phyloP scores from a whole-genome alignment of 2,329 filamentous ascomycete species.

The Talaromyces sp. region DNA sequence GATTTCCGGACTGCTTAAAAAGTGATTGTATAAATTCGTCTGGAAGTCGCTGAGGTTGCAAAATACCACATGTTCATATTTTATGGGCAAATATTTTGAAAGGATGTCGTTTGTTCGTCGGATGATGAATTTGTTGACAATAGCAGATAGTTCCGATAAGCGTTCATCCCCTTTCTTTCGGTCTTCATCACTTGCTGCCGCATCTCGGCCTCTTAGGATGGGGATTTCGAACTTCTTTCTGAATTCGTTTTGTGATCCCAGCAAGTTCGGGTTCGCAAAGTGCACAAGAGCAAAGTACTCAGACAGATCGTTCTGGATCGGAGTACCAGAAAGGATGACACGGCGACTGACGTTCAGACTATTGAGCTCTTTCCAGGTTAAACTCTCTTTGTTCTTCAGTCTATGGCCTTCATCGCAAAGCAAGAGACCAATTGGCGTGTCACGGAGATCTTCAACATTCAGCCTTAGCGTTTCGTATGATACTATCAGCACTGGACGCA shows the following conservation, averaged over 20 bases:
- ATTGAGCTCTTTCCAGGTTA: constrained; percentile 89
- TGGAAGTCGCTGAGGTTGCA: constrained; percentile 94
- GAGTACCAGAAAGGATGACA: constrained; percentile 93
- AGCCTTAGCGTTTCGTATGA: constrained; percentile 94
- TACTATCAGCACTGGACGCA: constrained; percentile 90
- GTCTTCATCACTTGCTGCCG: constrained; percentile 79
- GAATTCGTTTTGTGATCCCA: constrained; percentile 86
- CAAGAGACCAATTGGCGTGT: constrained; percentile 85
- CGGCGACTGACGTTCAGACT: constrained; percentile 83
- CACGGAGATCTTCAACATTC: constrained; percentile 84
- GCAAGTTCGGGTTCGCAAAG: constrained; percentile 89
- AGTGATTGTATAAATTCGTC: constrained; percentile 90
- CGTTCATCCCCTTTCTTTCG: constrained; percentile 79
- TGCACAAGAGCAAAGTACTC: constrained; percentile 96
- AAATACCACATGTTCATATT: constrained; percentile 99
- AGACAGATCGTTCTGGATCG: constrained; percentile 97
- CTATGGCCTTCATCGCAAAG: constrained; percentile 96
- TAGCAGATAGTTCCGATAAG: constrained; percentile 70
- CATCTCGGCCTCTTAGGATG: constrained; percentile 86
- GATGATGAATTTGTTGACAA: constrained; percentile 99
- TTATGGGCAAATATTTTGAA: constrained; percentile 94
- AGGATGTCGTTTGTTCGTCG: constrained; percentile 95
- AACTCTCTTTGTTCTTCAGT: constrained; percentile 92
- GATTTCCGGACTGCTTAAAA: constrained; percentile 93
- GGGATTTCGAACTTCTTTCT: constrained; percentile 91